phyloP scores from a whole-genome alignment of 805 yeast genomes.

The Cyberlindnera xishuangbannaensis region DNA sequence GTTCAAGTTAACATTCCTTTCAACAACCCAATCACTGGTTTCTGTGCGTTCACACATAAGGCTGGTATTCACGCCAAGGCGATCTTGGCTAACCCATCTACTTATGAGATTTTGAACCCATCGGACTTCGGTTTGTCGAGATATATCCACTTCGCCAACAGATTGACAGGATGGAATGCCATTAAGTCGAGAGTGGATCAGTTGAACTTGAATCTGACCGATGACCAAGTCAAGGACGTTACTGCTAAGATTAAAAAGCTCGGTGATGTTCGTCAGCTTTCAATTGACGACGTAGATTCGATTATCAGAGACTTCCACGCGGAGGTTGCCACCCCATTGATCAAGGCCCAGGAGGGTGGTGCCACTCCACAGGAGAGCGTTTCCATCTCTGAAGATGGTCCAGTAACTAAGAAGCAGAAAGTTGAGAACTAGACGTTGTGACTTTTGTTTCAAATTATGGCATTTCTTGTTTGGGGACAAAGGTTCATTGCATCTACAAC shows the following conservation, averaged over 20 bases:
- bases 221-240: conserved; percentile 92
- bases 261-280: conserved; percentile 92
- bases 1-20: conserved; percentile 96
- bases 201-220: conserved; percentile 81
- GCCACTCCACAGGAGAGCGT: conserved; percentile 20
- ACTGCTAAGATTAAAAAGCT: conserved; percentile 87
- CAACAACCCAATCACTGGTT: conserved; percentile 98
- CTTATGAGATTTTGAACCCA: conserved; percentile 96
- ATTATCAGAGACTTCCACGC: conserved; percentile 92
- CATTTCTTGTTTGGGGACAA: conserved; percentile 1
- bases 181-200: conserved; percentile 98
- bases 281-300: conserved; percentile 95
- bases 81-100: conserved; percentile 94
- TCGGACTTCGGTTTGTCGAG: conserved; percentile 93
- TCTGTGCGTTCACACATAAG: conserved; percentile 99
- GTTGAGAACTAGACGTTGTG: conserved; percentile 16
- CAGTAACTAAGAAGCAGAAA: conserved; percentile 29
- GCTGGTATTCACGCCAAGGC: conserved; percentile 99
- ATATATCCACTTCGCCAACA: conserved; percentile 96
- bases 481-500: too few relatives aligned
- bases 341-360: conserved; percentile 24
- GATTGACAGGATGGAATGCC: conserved; percentile 99
- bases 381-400: conserved; percentile 19
- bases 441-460: too few relatives aligned
- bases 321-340: conserved; percentile 52